Base-by-base conservation (phyloP, 106 monocot genomes). In the Iris macrosiphon region DNA sequence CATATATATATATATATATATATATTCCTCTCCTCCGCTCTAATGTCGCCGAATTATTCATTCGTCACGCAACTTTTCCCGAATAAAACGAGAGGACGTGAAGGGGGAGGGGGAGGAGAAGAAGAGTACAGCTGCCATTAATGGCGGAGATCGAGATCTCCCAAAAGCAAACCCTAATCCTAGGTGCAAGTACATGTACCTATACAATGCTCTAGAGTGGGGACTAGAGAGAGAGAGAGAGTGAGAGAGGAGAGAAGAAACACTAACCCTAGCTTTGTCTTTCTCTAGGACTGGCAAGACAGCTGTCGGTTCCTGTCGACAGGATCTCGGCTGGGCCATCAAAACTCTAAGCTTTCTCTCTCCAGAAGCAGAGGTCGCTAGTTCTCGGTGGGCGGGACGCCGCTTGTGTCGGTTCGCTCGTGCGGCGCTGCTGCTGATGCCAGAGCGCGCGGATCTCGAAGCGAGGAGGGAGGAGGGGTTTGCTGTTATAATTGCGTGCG, bases 381-480 rank as follows among this genome's bases (percentile, higher is more conserved):
- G 25, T 10, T 29, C 53, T 17, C 33, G 30, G 53, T 31, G 53
- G 33, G 32, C 53, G 8, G 53, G 16, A 2, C 27, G 51, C 29
- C 51, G 51, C 26, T 52, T 19, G 51, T 31, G 26, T 29, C 33
- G 31, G 33, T n/a, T 33, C 19, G 53, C 53, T 31, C 53, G 53
- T 53, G 53, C 29, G 31, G 34, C 34, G 34, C 34, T 10, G 4
- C 34, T 35, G 10, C 10, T 35, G 10, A 10, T 10, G 34, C 10
- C 34, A 35, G 4, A 6, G 33, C 0, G 33, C 34, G 37, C 55
- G 33, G 37, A 55, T 55, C 55, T 55, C 55, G 37, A 55, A 14
- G 55, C 15, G 12, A 22, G 12, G 38, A 18, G 7, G 6, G 10
- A 35, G 10, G 10, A 35, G 10, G 10, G 10, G 10, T 6, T 35